Evolutionary conservation across 306 rosid genomes (phyloP).

Genomic region (Cicer arietinum): DNA sequence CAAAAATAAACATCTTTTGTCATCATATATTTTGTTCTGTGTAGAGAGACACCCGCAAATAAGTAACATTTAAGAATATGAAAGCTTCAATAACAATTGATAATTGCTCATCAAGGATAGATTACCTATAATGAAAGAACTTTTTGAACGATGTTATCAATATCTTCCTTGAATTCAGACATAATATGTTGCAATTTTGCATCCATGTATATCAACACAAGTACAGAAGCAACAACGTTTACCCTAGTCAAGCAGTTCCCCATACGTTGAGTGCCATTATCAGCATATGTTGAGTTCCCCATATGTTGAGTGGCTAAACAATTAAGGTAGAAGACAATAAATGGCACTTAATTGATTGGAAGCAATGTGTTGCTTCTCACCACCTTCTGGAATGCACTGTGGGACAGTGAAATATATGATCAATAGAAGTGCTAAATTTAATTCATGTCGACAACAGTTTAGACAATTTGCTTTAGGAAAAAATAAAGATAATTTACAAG

Average conservation of each 20-base stretch:
- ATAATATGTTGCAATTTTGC: constrained; percentile 50
- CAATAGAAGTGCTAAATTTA: neutral
- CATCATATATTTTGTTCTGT: neutral
- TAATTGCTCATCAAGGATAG: constrained; percentile 40
- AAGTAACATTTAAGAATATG: constrained; percentile 27
- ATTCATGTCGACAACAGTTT: constrained; percentile 4
- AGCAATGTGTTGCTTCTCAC: constrained; percentile 34
- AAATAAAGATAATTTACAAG: neutral
- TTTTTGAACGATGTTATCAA: constrained; percentile 50
- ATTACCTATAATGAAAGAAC: constrained; percentile 60
- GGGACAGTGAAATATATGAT: constrained; percentile 35
- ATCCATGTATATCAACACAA: constrained; percentile 45
- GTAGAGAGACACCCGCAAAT: constrained; percentile 15
- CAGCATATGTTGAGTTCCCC: no score
- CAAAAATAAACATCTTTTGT: constrained; percentile 21
- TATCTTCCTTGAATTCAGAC: constrained; percentile 57
- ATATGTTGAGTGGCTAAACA: no score
- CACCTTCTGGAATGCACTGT: constrained; percentile 62
- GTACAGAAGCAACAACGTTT: constrained; percentile 54
- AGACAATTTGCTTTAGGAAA: neutral
- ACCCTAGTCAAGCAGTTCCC: constrained; percentile 46
- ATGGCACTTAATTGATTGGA: constrained; percentile 42
- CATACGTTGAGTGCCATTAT: neutral
- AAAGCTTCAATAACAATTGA: constrained; percentile 11
- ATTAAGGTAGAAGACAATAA: constrained; percentile 67